Evolutionary conservation across 495 filamentous ascomycete species (phyloP), one percentile per base, ranked within the genome.

Genomic region (Chaetomidium leptoderma): DNA sequence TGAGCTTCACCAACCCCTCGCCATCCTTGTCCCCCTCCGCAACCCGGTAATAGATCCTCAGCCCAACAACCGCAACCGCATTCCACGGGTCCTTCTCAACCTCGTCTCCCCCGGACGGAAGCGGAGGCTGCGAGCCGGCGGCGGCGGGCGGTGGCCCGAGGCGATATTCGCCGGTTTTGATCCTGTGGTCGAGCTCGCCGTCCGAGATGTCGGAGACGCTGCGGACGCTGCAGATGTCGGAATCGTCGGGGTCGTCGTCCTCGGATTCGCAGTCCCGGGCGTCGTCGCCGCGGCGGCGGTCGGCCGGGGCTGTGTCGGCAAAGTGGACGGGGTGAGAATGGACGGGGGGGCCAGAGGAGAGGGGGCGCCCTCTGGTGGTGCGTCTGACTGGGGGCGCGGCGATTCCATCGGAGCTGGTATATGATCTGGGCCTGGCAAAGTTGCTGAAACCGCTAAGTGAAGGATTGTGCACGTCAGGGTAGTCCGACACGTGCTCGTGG

Each of bases 31-130:
- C 77, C 42, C 77, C 75, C 26, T 82, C 79, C 23, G 75, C 72
- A 3, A 84, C 83, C 79, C 70, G 68, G 56, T 75, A 84, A 68
- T 90, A 93, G 1, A 96, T 83, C 30, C 86, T 77, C 44, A 96
- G 65, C 0, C 90, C 90, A 0, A 93, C 81, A 2, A 92, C 88
- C 42, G 83, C 89, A 0, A 92, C 83, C 0, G 91, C 90, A 68
- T 95, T 93, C 91, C 91, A 96, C 1, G 89, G 87, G 47, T 92
- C 81, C 6, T 63, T 67, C 57, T 75, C 79, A 42, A 78, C 74
- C 46, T 79, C 76, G 46, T 76, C 75, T 16, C 59, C 58, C 27
- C 19, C 10, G 7, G 11, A 37, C 21, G 21, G 37, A 3, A 36
- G 32, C 32, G 32, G 32, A 4, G n/a, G 17, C 33, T 27, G 35